Base-by-base conservation (phyloP, 768 basidiomycete species). In the Tephrocybe sp. region DNA sequence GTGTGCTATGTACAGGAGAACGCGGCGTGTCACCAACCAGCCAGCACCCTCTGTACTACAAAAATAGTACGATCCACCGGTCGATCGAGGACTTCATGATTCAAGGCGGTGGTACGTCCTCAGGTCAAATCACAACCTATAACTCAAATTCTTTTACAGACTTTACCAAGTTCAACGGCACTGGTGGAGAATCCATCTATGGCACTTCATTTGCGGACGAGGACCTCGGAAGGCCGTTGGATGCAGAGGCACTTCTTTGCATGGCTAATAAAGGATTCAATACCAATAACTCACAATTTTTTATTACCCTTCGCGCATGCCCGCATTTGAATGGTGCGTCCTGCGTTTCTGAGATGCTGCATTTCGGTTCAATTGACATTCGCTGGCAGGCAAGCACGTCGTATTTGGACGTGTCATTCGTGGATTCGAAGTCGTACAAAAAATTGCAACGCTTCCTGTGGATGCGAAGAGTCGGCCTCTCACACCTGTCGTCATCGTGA, bases 181-280 rank as follows among this genome's bases (percentile, higher is more conserved):
- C 76, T 2, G 91, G 91, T 19, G 89, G 91, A 21, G 88, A 90
- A 66, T 87, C 84, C 21, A 89, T 92, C 46, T 92, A 90, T 59
- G 87, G 87, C 0, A 75, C 76, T 5, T 74, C 79, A 21, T 95
- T 94, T 56, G 68, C 74, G 9, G 92, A 95, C 60, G 92, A 95
- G 66, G 81, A 91, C 61, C 69, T 92, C 26, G 70, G 73, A 34
- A 75, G 72, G 26, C 73, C 80, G 0, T 67, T 91, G 18, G 87
- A 92, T 55, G 65, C 80, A 0, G 79, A 82, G 61, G 91, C 84
- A 69, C 69, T 95, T 22, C 71, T 96, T 9, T 91, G 89, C 59
- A 96, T 95, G 93, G 92, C 92, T 9, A 96, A 96, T 65, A 79
- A 80, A 55, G 89, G 89, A 2, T 83, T 87, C 0, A 73, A 88